Evolutionary conservation across 805 yeast species (phyloP).

Genomic region (Peterozyma xylosa): DNA sequence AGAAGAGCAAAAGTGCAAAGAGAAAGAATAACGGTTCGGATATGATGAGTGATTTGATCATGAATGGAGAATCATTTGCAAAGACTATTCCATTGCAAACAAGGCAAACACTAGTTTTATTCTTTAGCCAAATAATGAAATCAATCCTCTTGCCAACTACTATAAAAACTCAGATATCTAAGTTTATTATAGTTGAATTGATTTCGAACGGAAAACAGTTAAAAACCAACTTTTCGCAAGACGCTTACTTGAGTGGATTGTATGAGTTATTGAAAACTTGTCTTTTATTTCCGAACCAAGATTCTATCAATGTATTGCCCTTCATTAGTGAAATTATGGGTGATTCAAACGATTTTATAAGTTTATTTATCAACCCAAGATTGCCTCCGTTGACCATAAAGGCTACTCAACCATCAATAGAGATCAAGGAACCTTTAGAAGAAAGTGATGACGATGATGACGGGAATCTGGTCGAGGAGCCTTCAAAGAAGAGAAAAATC

Average conservation of each 20-base stretch:
- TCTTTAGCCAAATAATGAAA: constrained; percentile 41
- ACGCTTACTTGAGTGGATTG: constrained; percentile 21
- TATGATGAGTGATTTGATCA: constrained; percentile 60
- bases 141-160: constrained; percentile 51
- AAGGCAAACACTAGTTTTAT: constrained; percentile 26
- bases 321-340: constrained; percentile 50
- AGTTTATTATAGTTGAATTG: constrained; percentile 32
- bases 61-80: constrained; percentile 54
- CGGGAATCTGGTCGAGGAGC: constrained; percentile 3
- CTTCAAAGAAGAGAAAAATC: background rate
- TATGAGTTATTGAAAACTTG: constrained; percentile 46
- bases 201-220: constrained; percentile 20
- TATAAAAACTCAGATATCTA: constrained; percentile 51
- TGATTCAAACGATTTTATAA: constrained; percentile 38
- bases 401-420: constrained; percentile 5
- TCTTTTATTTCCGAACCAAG: constrained; percentile 56
- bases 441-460: constrained; percentile 12
- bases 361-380: constrained; percentile 67
- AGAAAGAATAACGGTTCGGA: constrained; percentile 31
- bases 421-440: constrained; percentile 6
- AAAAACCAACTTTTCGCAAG: constrained; percentile 15
- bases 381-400: constrained; percentile 41
- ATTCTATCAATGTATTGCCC: constrained; percentile 61
- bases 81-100: constrained; percentile 31
- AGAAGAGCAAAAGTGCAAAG: constrained; percentile 21